Conservation (phyloP, 2,329 filamentous ascomycete species). For the Westerdykella sp. region DNA sequence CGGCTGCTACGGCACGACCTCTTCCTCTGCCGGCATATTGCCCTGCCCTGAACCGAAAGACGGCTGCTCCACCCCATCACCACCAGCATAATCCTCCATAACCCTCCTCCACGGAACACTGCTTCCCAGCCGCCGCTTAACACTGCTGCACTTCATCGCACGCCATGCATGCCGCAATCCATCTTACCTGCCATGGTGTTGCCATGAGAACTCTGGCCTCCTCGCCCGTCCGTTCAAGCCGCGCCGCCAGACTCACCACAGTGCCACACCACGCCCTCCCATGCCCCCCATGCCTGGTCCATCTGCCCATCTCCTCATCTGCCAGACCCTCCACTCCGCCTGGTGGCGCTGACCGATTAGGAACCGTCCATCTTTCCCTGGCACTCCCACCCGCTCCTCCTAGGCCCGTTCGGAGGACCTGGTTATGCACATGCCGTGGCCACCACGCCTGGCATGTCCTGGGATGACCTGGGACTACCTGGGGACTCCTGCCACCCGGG, state of each 20-base stretch:
- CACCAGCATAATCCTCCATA: constrained; percentile 20
- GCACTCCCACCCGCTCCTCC: constrained; percentile 18
- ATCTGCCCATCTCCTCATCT: constrained; percentile 28
- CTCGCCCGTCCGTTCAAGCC: too few relatives aligned
- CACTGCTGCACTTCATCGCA: constrained; percentile 16
- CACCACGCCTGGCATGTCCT: constrained; percentile 21
- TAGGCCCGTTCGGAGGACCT: constrained; percentile 26
- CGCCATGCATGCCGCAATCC: constrained; percentile 13
- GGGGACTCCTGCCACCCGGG: constrained; percentile 20
- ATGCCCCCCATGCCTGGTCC: constrained; percentile 27
- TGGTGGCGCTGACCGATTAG: constrained; percentile 30
- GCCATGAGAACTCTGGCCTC: constrained; percentile 4
- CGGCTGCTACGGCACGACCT: constrained; percentile 34
- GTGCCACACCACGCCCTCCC: constrained; percentile 14
- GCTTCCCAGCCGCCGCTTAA: constrained; percentile 26
- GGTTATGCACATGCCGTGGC: constrained; percentile 33
- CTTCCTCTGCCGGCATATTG: constrained; percentile 31
- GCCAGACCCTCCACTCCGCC: constrained; percentile 7
- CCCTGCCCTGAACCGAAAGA: constrained; percentile 23
- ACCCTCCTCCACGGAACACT: constrained; percentile 18
- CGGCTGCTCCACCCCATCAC: constrained; percentile 14
- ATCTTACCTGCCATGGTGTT: constrained; percentile 6
- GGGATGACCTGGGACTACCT: neutral
- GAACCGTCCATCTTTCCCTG: constrained; percentile 27
- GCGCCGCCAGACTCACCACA: too few relatives aligned